Percentiles rank a stretch among this genome's conserved stretches.
These are phyloP conservation scores for Rhynchosporium graminicola DNA, from an alignment of 2,329 filamentous ascomycete species.

Conservation along the genomic window DNA sequence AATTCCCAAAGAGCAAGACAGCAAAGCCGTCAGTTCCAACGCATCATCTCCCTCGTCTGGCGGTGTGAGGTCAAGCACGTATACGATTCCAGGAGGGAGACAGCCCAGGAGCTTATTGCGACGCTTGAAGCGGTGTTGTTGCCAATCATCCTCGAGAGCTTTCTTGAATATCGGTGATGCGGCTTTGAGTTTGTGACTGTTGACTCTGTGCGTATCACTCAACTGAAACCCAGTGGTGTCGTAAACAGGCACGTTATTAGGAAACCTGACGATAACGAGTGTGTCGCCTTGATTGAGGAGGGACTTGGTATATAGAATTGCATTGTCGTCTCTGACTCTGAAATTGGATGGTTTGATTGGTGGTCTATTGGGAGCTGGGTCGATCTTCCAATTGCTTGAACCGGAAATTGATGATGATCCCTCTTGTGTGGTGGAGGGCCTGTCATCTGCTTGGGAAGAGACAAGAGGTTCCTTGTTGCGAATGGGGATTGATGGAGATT, in stretches of 20 bases:
- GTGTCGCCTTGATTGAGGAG: slow-evolving; percentile 45
- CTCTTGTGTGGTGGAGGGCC: too few relatives aligned
- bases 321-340: slow-evolving; percentile 22
- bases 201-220: slow-evolving; percentile 47
- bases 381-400: background rate
- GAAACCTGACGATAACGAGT: slow-evolving; percentile 44
- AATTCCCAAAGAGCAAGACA: slow-evolving; percentile 58
- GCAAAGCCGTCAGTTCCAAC: slow-evolving; percentile 57
- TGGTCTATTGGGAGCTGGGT: background rate
- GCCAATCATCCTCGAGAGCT: slow-evolving; percentile 47
- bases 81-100: slow-evolving; percentile 51
- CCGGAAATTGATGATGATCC: background rate
- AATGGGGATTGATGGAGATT: background rate
- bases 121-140: slow-evolving; percentile 45
- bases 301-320: slow-evolving; percentile 29
- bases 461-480: background rate
- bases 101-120: slow-evolving; percentile 34
- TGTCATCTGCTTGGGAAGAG: background rate
- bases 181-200: slow-evolving; percentile 49
- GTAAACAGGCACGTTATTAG: slow-evolving; percentile 38
- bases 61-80: slow-evolving; percentile 64
- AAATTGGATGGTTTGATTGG: background rate
- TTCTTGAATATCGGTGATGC: slow-evolving; percentile 52
- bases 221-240: slow-evolving; percentile 33
- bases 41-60: slow-evolving; percentile 62